Evolutionary conservation across 108 stramenopile species (phyloP), one percentile per base, ranked within the genome.

Genomic region (Seminavis robusta): DNA sequence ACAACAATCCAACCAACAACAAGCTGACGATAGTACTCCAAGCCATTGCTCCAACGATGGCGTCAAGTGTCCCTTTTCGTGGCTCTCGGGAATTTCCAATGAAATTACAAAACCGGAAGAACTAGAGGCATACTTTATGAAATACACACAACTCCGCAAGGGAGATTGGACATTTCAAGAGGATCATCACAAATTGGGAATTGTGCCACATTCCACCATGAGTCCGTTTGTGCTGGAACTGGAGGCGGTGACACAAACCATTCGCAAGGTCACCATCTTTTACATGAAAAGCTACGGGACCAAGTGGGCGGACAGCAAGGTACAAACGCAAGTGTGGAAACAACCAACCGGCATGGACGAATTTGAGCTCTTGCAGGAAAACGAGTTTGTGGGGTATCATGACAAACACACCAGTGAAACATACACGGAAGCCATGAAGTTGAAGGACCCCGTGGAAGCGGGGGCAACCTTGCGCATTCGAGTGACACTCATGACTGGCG

Each of bases 261-360:
- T 92, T 21, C 71, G 63, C 0, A 61, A 74, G 15, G 39, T 84
- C 33, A 85, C 79, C 1, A 45, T 82, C 39, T 83, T 92, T 61
- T 80, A 67, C 29, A 87, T 92, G 86, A 85, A 71, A 39, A 86
- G 85, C 27, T 92, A 88, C 41, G 90, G 90, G 19, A 67, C 55
- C 6, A 83, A 79, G 52, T 92, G 90, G 90, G 65, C 73, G 16
- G 68, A 77, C 6, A 84, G 72, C 39, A 40, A 40, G 45, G 42
- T 75, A 38, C 38, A n/a, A n/a, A n/a, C n/a, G n/a, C n/a, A n/a
- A n/a, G n/a, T 44, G 30, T 25, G 40, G 50, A 34, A 48, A 38
- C 13, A n/a, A 45, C 52, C 24, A 56, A 39, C 39, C 42, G 56
- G 54, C 27, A n/a, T n/a, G n/a, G n/a, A n/a, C n/a, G n/a, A 7